A percentile compares a stretch with the other conserved stretches of the same genome.
phyloP scores from a whole-genome alignment of 495 filamentous ascomycete species.

The Mycothermus thermophilus region DNA sequence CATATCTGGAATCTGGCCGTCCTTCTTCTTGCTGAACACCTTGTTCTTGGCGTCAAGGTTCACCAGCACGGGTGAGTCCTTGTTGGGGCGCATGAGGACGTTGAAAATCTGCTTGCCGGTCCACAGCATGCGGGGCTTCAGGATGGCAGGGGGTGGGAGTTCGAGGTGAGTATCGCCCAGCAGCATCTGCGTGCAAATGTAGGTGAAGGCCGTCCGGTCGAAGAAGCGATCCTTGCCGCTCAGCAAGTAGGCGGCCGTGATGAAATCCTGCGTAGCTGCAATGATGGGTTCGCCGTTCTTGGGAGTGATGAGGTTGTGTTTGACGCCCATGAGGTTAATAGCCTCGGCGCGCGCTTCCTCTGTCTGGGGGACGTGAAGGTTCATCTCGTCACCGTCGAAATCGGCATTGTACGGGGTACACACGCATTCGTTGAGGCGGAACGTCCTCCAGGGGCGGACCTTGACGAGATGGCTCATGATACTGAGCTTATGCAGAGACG shows the following conservation, averaged over 20 bases:
- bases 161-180: slow-evolving; percentile 67
- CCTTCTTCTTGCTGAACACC: slow-evolving; percentile 47
- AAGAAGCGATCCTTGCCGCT: slow-evolving; percentile 91
- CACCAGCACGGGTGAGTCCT: slow-evolving; percentile 60
- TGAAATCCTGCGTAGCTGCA: slow-evolving; percentile 96
- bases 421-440: slow-evolving; percentile 94
- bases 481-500: slow-evolving; percentile 93
- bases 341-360: slow-evolving; percentile 94
- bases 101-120: slow-evolving; percentile 97
- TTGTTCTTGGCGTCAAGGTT: slow-evolving; percentile 90
- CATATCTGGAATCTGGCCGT: slow-evolving; percentile 50
- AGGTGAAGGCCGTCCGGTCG: slow-evolving; percentile 69
- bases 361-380: slow-evolving; percentile 93
- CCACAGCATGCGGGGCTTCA: slow-evolving; percentile 83
- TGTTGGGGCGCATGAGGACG: slow-evolving; percentile 85
- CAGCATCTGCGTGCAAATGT: slow-evolving; percentile 90
- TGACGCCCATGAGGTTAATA: slow-evolving; percentile 94
- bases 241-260: slow-evolving; percentile 81
- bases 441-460: slow-evolving; percentile 88
- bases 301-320: slow-evolving; percentile 86
- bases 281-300: slow-evolving; percentile 99
- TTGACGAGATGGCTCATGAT: slow-evolving; percentile 91
- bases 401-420: slow-evolving; percentile 98
- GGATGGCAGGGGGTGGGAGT: slow-evolving; percentile 67
- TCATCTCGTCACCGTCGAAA: slow-evolving; percentile 99